A percentile compares a stretch with the other conserved stretches of the same genome.
These are phyloP conservation scores for Rhodamnia rubescens DNA, from an alignment of 345 rosid genomes.

Conservation along the genomic window DNA sequence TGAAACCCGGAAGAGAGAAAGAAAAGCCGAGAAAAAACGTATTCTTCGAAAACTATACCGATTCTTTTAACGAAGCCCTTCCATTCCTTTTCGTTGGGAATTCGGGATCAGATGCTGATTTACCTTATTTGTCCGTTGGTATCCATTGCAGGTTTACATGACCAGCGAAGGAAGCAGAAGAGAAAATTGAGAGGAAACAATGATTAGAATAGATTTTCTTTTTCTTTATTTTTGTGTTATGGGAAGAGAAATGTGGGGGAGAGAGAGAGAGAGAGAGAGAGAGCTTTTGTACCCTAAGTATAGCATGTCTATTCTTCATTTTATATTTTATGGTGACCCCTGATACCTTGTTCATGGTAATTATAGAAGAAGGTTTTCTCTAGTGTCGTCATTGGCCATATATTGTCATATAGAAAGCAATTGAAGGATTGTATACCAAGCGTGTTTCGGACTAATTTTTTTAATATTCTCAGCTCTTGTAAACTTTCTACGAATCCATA, in stretches of 20 bases:
- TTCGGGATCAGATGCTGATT: not conserved
- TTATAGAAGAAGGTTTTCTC: not conserved
- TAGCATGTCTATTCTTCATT: not conserved
- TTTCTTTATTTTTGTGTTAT: not conserved
- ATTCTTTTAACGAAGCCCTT: not conserved
- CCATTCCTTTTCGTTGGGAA: not conserved
- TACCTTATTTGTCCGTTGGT: not conserved
- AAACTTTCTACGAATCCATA: not conserved
- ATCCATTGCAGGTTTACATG: conserved; percentile 47
- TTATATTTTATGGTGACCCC: not conserved
- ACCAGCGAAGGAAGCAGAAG: conserved; percentile 67
- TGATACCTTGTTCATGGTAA: not conserved
- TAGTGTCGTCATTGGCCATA: not conserved
- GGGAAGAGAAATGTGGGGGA: not conserved
- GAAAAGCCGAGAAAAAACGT: conserved; percentile 82
- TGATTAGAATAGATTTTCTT: not conserved
- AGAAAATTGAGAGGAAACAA: conserved; percentile 14
- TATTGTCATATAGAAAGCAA: not conserved
- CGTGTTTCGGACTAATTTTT: not conserved
- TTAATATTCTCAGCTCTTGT: rapidly evolving
- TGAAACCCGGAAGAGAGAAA: conserved; percentile 43
- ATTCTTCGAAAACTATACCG: not conserved
- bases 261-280: not conserved
- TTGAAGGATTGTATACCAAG: not conserved
- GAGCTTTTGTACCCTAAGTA: not conserved